phyloP scores from a whole-genome alignment of 495 filamentous ascomycete genomes.

The Aspergillus diversus region DNA sequence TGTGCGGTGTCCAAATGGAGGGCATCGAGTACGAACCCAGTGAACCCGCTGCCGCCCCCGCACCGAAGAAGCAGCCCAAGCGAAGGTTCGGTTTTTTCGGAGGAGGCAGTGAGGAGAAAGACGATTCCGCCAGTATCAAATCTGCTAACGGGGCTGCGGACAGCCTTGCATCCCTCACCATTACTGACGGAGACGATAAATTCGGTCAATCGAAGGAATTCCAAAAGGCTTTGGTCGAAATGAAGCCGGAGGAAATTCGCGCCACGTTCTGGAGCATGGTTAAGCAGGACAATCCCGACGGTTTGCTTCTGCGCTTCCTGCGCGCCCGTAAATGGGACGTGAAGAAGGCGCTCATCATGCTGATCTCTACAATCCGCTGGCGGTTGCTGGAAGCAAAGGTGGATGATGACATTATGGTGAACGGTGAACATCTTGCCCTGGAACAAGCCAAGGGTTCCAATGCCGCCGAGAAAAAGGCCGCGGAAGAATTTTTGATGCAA shows the following conservation, averaged over 20 bases:
- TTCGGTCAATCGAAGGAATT: slow-evolving; percentile 89
- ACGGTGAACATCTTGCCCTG: slow-evolving; percentile 71
- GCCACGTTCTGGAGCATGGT: slow-evolving; percentile 92
- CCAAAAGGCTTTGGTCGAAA: slow-evolving; percentile 72
- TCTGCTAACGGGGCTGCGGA: slow-evolving; percentile 40
- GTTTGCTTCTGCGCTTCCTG: slow-evolving; percentile 83
- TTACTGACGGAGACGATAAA: slow-evolving; percentile 79
- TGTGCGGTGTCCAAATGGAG: slow-evolving; percentile 69
- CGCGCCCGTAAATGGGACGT: slow-evolving; percentile 96
- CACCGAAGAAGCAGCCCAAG: slow-evolving; percentile 69
- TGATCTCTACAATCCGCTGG: slow-evolving; percentile 94
- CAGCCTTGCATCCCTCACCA: slow-evolving; percentile 34
- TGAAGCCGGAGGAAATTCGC: slow-evolving; percentile 77
- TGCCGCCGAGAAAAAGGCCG: slow-evolving; percentile 62
- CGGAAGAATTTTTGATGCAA: slow-evolving; percentile 82
- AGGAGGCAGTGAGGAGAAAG: slow-evolving; percentile 56
- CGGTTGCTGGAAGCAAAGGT: slow-evolving; percentile 79
- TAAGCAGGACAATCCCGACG: slow-evolving; percentile 93
- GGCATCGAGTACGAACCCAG: slow-evolving; percentile 30
- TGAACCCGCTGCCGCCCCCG: slow-evolving; percentile 30
- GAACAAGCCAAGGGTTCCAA: slow-evolving; percentile 61
- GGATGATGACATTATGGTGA: slow-evolving; percentile 80
- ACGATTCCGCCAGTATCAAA: slow-evolving; percentile 40
- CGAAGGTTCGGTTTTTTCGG: slow-evolving; percentile 63
- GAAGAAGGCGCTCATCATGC: slow-evolving; percentile 89